These are phyloP conservation scores for Coemansia sp. DNA, from an alignment of 192 early-diverging fungal genomes.

Conservation along the genomic window DNA sequence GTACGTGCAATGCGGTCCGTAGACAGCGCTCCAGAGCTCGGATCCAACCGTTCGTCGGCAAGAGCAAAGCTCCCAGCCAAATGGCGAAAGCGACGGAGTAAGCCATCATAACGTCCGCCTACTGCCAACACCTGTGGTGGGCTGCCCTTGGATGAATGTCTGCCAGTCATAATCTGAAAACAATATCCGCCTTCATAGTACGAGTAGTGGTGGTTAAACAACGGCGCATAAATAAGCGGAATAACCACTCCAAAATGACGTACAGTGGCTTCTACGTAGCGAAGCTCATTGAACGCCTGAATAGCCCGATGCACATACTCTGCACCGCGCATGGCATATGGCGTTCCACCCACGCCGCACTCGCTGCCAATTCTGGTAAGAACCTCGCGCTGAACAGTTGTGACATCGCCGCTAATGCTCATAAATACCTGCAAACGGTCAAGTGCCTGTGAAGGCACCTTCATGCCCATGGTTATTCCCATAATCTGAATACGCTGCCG, in stretches of 20 bases:
- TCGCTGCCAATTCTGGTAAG: conserved; percentile 39
- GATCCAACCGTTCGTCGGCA: neutral
- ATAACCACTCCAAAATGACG: conserved; percentile 45
- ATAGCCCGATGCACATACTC: conserved; percentile 25
- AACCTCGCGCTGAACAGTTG: conserved; percentile 39
- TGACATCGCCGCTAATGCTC: conserved; percentile 58
- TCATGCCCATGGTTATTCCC: conserved; percentile 61
- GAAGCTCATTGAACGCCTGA: conserved; percentile 47
- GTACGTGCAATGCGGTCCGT: conserved; percentile 20
- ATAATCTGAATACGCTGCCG: conserved; percentile 48
- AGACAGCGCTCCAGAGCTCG: neutral
- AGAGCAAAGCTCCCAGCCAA: conserved; percentile 37
- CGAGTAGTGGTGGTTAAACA: conserved; percentile 61
- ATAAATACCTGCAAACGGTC: conserved; percentile 67
- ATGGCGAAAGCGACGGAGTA: conserved; percentile 58
- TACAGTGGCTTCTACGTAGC: conserved; percentile 40
- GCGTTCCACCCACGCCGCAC: conserved; percentile 28
- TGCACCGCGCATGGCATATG: conserved; percentile 23
- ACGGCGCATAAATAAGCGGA: conserved; percentile 55
- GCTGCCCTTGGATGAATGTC: conserved; percentile 28
- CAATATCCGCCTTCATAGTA: conserved; percentile 61
- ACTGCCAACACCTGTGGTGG: conserved; percentile 62
- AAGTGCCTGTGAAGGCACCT: conserved; percentile 60
- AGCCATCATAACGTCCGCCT: conserved; percentile 69
- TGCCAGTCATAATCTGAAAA: conserved; percentile 62